These are phyloP conservation scores for Phialophora chinensis DNA, from an alignment of 2,329 filamentous ascomycete species.

Conservation along the genomic window DNA sequence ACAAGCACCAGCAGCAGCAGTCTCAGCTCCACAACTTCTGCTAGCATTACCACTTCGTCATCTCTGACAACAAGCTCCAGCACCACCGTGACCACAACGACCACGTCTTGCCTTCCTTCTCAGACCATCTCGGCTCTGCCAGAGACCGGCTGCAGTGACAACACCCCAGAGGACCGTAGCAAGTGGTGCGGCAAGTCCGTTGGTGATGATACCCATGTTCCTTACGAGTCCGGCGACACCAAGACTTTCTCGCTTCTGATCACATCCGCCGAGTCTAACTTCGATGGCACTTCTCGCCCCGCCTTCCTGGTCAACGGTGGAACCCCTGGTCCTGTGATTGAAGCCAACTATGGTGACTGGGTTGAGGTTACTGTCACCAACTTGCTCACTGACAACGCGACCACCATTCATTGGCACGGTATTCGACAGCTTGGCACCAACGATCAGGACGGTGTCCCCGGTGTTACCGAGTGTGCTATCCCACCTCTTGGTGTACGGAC, in stretches of 20 bases:
- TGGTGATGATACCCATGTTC: constrained; percentile 26
- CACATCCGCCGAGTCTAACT: constrained; percentile 22
- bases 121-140: constrained; percentile 20
- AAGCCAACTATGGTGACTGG: constrained; percentile 67
- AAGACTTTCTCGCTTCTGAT: constrained; percentile 33
- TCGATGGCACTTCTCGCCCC: constrained; percentile 46
- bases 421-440: constrained; percentile 63
- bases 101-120: constrained; percentile 22
- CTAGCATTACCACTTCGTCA: constrained; percentile 2
- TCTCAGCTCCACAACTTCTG: neutral
- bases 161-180: constrained; percentile 29
- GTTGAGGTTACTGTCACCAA: constrained; percentile 64
- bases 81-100: neutral
- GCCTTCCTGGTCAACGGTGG: constrained; percentile 71
- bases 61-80: constrained; percentile 2
- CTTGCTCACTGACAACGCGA: constrained; percentile 61
- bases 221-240: constrained; percentile 28
- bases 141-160: constrained; percentile 24
- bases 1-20: neutral
- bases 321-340: constrained; percentile 70
- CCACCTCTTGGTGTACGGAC: constrained; percentile 58
- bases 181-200: constrained; percentile 34
- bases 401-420: constrained; percentile 70
- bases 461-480: constrained; percentile 59
- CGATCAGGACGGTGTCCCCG: constrained; percentile 63